Evolutionary conservation across 345 rosid genomes (phyloP).

Genomic region (Lepidium aucheri): DNA sequence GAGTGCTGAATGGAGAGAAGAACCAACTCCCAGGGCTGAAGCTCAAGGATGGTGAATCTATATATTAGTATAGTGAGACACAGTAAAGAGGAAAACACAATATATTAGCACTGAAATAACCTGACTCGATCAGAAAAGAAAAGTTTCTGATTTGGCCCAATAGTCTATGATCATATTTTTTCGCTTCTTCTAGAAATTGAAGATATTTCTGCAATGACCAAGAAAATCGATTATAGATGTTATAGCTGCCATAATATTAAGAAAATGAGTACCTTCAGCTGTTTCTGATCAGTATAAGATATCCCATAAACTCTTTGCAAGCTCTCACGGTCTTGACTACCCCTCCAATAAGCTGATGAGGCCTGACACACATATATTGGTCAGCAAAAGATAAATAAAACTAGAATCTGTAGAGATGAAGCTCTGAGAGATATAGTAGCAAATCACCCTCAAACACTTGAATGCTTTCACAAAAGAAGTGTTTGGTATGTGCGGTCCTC

Average conservation of each 20-base stretch:
- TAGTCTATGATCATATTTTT: conserved; percentile 85
- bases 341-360: conserved; percentile 98
- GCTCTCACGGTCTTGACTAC: conserved; percentile 80
- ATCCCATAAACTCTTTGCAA: conserved; percentile 98
- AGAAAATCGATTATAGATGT: not conserved
- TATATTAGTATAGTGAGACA: conserved; percentile 1
- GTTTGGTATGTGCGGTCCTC: conserved; percentile 99
- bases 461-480: conserved; percentile 94
- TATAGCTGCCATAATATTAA: not conserved
- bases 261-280: conserved; percentile 50
- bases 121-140: conserved; percentile 86
- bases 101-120: conserved; percentile 26
- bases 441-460: conserved; percentile 76
- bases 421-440: not conserved
- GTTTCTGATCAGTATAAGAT: conserved; percentile 89
- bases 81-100: not conserved
- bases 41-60: conserved; percentile 5
- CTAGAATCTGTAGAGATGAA: conserved; percentile 6
- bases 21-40: conserved; percentile 99
- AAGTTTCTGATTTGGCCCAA: conserved; percentile 86
- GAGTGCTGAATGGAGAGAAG: conserved; percentile 86
- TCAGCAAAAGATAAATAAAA: conserved; percentile 8
- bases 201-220: conserved; percentile 56
- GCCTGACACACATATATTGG: conserved; percentile 46
- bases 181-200: conserved; percentile 68